Base-by-base conservation (phyloP, 148 eudicot genomes). In the Tetragonia tetragonoides region DNA sequence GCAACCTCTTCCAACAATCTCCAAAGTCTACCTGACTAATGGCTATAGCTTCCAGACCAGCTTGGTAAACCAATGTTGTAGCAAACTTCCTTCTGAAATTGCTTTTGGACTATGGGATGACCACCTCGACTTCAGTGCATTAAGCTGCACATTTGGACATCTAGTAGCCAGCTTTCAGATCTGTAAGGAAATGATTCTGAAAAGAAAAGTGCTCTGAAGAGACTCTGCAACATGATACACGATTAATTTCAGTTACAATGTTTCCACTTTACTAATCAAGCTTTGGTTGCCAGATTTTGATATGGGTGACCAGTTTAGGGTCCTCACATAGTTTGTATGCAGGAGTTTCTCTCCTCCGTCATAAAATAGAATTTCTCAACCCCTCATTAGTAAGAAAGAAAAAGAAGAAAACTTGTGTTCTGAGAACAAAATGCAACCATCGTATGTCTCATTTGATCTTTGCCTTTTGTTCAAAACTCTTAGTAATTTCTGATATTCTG, bases 401-500 rank as follows among this genome's bases (percentile, higher is more conserved):
- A 24, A 37, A 15, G n/a, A 63, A 21, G 28, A 17, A 39, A 6
- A 54, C 4, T 14, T 70, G 5, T 18, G 37, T 18, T 62, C 0
- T 69, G 68, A 60, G 59, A 70, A 59, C 17, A 16, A 60, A 61
- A 46, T 62, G 68, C 63, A 4, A 70, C 54, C 4, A 23, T 16
- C 0, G 39, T 24, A 2, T 53, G 59, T 40, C 40, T 76, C 18
- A n/a, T 41, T 5, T 54, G 44, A 71, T 17, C 54, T 70, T 12
- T 81, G 16, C 56, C 37, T 47, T 73, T 17, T 41, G 60, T 2
- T 20, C 54, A 38, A 37, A n/a, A 0, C 17, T 24, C 24, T 70
- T 28, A 49, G 54, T 70, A 37, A 74, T 77, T 24, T 77, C 18
- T 10, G 72, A 14, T 15, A n/a, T 67, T 60, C 49, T n/a, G 77